Evolutionary conservation across 331 rosid species (phyloP), one percentile per base, ranked within the genome.

Genomic region (Malus hybrid): DNA sequence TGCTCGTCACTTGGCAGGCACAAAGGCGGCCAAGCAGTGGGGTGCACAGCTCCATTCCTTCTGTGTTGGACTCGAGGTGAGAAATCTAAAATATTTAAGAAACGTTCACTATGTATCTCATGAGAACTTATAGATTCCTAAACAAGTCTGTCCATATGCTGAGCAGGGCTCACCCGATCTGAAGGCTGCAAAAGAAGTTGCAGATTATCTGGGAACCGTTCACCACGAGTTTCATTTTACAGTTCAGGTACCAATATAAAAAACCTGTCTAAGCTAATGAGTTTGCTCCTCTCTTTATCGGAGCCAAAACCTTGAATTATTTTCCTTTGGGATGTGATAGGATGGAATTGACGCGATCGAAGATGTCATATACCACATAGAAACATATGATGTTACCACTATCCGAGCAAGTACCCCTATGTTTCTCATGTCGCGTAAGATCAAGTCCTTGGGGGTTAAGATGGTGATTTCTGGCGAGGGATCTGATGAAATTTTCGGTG

Each of bases 281-380:
- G 46, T 62, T 39, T 54, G 44, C 1, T 15, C 33, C 48, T 27
- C 22, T 34, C 15, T 6, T 9, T 55, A 50, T 59, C 24, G 64
- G 39, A 48, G 15, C 65, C 60, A 27, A 39, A 31, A 78, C 5
- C 55, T 4, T 78, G 29, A 80, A 33, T 6, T 10, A 7, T 76
- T 34, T 81, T 34, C 42, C 1, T 70, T 12, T 78, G 79, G 69
- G 12, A 24, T 68, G 54, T 80, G 66, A 69, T 78, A 94, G 97
- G 99, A 95, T 79, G 98, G 99, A 1, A 88, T 95, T 42, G 99
- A 95, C 87, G 99, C 99, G 3, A 86, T 95, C 63, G 99, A 95
- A 71, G 99, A 95, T 4, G 98, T 95, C 34, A 95, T 95, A 52
- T 92, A 90, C 79, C 98, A 95, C 69, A 39, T 87, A 10, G 99